Base-by-base conservation (phyloP, 2,329 filamentous ascomycete genomes). In the Colletotrichum liriopes region DNA sequence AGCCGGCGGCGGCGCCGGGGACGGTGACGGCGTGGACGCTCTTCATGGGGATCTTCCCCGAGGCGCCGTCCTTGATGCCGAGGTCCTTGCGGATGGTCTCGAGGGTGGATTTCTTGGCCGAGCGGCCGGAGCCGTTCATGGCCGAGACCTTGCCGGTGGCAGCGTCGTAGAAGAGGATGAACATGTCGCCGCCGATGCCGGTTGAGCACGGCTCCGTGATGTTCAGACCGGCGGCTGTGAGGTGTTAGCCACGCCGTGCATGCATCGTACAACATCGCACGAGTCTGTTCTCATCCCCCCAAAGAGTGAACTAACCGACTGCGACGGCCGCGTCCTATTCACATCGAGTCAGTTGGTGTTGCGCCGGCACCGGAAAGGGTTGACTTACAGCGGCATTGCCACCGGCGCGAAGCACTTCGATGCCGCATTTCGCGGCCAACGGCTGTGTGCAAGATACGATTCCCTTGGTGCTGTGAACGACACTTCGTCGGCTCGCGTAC, bases 111-210 rank as follows among this genome's bases (percentile, higher is more conserved):
- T 92, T 90, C 63, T 84, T 86, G 5, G 93, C 91, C 4, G 94
- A 90, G 37, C 96, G 91, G n/a, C 96, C 96, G 1, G 95, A 98
- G 26, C 95, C 96, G 82, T 99, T 99, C 82, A 98, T 85, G 12
- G 95, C 94, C 66, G 91, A 92, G 11, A 98, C 92, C 74, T 93
- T 93, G 79, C 93, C 93, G 0, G 92, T 94, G 76, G 92, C 89
- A 52, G 94, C 94, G 79, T 97, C 90, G 85, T 96, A 98, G 86
- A 91, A 98, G 45, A 98, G 90, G 81, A 95, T 95, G 84, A 98
- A 99, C 91, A 98, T 95, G 83, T 99, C 96, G 74, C 96, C 96
- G 69, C 96, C 96, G 72, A 99, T 98, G 51, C 96, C 96, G 0
- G 96, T 98, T 7, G 93, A 96, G 71, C 92, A 91, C 9, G 96